A percentile compares a stretch with the other conserved stretches of the same genome.
Conservation (phyloP, 1,284 basidiomycete species). For the Neonothopanus nambi region DNA sequence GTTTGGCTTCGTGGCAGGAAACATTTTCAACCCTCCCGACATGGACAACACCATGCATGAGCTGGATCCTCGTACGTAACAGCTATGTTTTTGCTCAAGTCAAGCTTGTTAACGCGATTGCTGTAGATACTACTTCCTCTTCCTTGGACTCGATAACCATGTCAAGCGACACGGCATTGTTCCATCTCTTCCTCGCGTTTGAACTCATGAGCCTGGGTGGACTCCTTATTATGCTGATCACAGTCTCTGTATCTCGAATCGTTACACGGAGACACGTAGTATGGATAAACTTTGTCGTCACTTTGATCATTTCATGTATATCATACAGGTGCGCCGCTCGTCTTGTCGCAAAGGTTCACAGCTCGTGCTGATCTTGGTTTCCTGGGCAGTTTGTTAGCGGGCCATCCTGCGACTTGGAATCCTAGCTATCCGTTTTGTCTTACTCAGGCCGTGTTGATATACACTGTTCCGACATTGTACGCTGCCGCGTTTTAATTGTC, state of each 20-base stretch:
- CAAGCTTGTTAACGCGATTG: no score
- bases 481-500: background rate
- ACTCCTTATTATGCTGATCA: slow-evolving; percentile 12
- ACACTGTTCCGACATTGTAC: slow-evolving; percentile 19
- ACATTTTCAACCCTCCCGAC: no score
- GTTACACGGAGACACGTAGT: slow-evolving; percentile 12
- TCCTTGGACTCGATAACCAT: background rate
- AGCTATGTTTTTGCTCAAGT: no score
- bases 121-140: background rate
- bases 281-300: slow-evolving; percentile 15
- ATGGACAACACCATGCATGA: no score
- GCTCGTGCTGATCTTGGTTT: background rate
- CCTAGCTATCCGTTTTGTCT: slow-evolving; percentile 13
- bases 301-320: slow-evolving; percentile 16
- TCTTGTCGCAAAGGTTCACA: background rate
- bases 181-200: slow-evolving; percentile 13
- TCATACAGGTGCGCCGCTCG: slow-evolving; percentile 15
- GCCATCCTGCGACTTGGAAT: slow-evolving; percentile 4
- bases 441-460: slow-evolving; percentile 15
- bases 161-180: background rate
- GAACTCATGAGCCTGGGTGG: slow-evolving; percentile 14
- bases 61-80: no score
- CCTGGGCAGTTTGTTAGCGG: slow-evolving; percentile 10
- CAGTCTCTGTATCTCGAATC: slow-evolving; percentile 4
- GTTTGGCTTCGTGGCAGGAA: no score